Conservation (phyloP, 768 basidiomycete species). For the Rhodocollybia butyracea region DNA sequence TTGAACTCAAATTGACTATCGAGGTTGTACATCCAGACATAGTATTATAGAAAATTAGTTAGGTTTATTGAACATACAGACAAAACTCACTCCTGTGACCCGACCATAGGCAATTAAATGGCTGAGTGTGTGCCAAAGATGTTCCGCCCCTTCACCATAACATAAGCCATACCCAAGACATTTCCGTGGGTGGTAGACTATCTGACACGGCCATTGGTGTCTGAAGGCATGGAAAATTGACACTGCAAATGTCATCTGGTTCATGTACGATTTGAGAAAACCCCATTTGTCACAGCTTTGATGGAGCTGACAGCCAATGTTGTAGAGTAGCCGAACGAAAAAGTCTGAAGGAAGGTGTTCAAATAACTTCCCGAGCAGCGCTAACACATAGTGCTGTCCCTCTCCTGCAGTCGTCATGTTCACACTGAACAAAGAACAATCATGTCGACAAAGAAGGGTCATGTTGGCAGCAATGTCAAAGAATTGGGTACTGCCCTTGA, state of each 20-base stretch:
- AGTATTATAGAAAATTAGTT: not conserved
- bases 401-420: slow-evolving; percentile 34
- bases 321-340: slow-evolving; percentile 25
- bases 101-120: slow-evolving; percentile 15
- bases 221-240: slow-evolving; percentile 38
- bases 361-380: slow-evolving; percentile 29
- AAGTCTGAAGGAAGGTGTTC: slow-evolving; percentile 24
- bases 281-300: slow-evolving; percentile 22
- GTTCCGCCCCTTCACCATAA: slow-evolving; percentile 25
- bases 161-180: slow-evolving; percentile 18
- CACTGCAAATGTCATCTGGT: slow-evolving; percentile 23
- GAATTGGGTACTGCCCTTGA: slow-evolving; percentile 25
- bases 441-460: slow-evolving; percentile 34
- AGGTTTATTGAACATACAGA: not conserved
- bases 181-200: slow-evolving; percentile 32
- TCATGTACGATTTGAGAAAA: slow-evolving; percentile 19
- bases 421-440: slow-evolving; percentile 28
- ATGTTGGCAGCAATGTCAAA: slow-evolving; percentile 32
- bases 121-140: slow-evolving; percentile 21
- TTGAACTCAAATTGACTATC: too few species aligned
- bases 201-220: slow-evolving; percentile 36
- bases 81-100: slow-evolving; percentile 15
- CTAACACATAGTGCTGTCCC: slow-evolving; percentile 28
- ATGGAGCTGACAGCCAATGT: slow-evolving; percentile 34
- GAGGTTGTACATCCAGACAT: not conserved